Base-by-base conservation (phyloP, 2,329 filamentous ascomycete genomes). In the Colletotrichum godetiae region DNA sequence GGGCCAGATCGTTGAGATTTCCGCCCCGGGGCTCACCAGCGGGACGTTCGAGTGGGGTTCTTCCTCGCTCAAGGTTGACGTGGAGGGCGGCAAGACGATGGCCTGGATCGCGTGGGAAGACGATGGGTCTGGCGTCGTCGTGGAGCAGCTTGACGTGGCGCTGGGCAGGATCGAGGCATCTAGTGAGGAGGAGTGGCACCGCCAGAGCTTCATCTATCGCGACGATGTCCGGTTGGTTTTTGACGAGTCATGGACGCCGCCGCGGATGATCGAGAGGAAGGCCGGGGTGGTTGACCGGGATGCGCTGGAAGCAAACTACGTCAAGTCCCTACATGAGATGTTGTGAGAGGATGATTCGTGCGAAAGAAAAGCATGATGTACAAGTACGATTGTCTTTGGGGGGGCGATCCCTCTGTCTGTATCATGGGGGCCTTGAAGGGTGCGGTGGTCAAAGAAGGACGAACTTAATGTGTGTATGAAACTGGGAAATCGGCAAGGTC, bases 21-120 rank as follows among this genome's bases (percentile, higher is more conserved):
- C 53, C 19, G 62, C 61, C 4, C 74, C 76, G 10, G 64, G 73
- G 29, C 74, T 74, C 37, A 76, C 74, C 49, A 68, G 64, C 13
- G 77, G 77, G 46, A 56, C 59, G 37, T 74, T 76, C 35, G 73
- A 75, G 31, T 78, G 76, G 77, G 73, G 68, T 19, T 73, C 57
- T 1, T 61, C 46, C 1, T 59, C 59, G 22, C 60, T 57, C 29
- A 53, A 57, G 53, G 57, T 71, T 62, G 72, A 71, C 29, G n/a
- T 78, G 31, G 61, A 42, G n/a, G 75, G 70, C 2, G 75, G 73
- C 27, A 33, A 29, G 37, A 62, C 63, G 8, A 61, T 62, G 8
- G 73, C 69, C 27, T 76, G 70, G 61, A 29, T 75, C 24, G 63
- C 57, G 8, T 76, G 75, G 74, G 67, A 72, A 31, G 70, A 65